Evolutionary conservation across 371 early-diverging fungal species (phyloP).

Genomic region (Umbelopsis sp.): DNA sequence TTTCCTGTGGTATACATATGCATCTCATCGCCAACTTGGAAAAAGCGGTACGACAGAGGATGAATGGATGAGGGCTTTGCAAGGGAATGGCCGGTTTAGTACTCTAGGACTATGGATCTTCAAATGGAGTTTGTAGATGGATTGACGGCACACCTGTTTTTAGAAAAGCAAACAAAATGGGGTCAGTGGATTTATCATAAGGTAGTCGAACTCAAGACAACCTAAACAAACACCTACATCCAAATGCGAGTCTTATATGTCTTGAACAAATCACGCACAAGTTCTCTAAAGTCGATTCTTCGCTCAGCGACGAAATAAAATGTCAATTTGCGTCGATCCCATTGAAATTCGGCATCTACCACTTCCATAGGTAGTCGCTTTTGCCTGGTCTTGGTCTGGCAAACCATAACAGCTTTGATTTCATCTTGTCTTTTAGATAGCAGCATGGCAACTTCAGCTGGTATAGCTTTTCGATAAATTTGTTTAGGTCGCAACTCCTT

Average conservation of each 20-base stretch:
- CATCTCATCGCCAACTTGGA: neutral
- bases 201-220: neutral
- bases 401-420: slow-evolving; percentile 83
- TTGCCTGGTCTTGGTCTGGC: slow-evolving; percentile 89
- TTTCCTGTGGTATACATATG: slow-evolving; percentile 6
- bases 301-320: slow-evolving; percentile 95
- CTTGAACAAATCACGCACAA: slow-evolving; percentile 98
- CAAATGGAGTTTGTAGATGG: slow-evolving; percentile 11
- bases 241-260: slow-evolving; percentile 99
- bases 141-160: slow-evolving; percentile 29
- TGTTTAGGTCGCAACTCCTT: slow-evolving; percentile 51
- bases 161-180: neutral
- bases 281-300: slow-evolving; percentile 98
- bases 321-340: slow-evolving; percentile 95
- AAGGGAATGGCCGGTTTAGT: slow-evolving; percentile 3
- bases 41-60: neutral
- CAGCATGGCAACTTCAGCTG: slow-evolving; percentile 78
- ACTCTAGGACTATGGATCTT: slow-evolving; percentile 11
- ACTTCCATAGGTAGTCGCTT: slow-evolving; percentile 93
- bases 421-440: slow-evolving; percentile 89
- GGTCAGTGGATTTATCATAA: neutral
- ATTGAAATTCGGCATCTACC: slow-evolving; percentile 97
- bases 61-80: neutral
- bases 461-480: slow-evolving; percentile 85
- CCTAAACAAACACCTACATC: slow-evolving; percentile 75